phyloP scores from a whole-genome alignment of 2,329 filamentous ascomycete genomes.

The Blumeria hordei region DNA sequence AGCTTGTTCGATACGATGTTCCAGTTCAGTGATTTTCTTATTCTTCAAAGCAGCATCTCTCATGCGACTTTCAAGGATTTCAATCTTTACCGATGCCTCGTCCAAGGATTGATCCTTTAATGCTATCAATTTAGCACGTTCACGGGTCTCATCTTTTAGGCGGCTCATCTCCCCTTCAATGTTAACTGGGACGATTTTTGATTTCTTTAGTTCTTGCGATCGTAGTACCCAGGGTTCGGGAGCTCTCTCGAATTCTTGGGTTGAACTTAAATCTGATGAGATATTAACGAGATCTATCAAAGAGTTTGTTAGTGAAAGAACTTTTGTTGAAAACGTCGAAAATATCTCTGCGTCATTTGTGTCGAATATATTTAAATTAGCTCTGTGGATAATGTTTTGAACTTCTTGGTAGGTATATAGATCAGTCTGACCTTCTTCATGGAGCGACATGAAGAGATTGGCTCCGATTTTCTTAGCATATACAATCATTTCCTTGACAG shows the following conservation, averaged over 20 bases:
- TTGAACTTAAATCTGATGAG: conserved; percentile 44
- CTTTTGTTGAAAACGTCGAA: conserved; percentile 38
- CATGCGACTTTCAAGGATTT: conserved; percentile 73
- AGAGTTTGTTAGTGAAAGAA: conserved; percentile 37
- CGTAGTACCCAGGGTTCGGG: conserved; percentile 65
- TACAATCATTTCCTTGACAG: conserved; percentile 38
- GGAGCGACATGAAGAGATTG: conserved; percentile 38
- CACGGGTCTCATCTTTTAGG: conserved; percentile 56
- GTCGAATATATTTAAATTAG: conserved; percentile 25
- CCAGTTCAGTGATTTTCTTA: conserved; percentile 39
- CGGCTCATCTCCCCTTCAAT: conserved; percentile 65
- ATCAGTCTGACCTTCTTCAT: conserved; percentile 47
- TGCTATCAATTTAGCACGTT: conserved; percentile 46
- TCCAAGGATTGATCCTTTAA: conserved; percentile 63
- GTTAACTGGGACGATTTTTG: conserved; percentile 58
- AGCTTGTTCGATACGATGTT: conserved; percentile 30
- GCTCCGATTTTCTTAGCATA: conserved; percentile 41
- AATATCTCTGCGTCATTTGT: conserved; percentile 44
- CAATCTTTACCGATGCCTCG: conserved; percentile 75
- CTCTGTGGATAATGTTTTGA: conserved; percentile 33
- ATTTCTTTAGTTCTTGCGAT: conserved; percentile 57
- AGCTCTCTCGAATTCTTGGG: conserved; percentile 54
- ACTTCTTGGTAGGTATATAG: conserved; percentile 44
- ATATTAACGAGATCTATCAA: conserved; percentile 48
- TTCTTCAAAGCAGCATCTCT: conserved; percentile 60